Conservation (phyloP, 306 rosid genomes). For the Sesbania bispinosa region DNA sequence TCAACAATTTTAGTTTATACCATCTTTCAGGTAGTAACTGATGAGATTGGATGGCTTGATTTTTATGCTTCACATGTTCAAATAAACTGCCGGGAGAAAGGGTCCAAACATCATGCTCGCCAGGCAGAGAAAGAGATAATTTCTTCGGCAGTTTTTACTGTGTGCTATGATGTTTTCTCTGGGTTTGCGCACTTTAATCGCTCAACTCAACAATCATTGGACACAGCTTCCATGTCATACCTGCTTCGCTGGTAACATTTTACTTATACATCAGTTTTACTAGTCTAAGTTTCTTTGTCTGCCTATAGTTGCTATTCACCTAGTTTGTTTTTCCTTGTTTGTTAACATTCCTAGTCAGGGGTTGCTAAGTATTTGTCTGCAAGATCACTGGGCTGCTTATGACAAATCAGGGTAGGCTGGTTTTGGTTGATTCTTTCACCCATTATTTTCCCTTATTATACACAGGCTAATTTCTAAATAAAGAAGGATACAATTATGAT, state of each 20-base stretch:
- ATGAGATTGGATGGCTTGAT: slow-evolving; percentile 76
- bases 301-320: slow-evolving; percentile 1
- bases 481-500: slow-evolving; percentile 7
- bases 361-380: slow-evolving; percentile 57
- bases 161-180: slow-evolving; percentile 63
- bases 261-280: background rate
- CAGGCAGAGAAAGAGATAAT: slow-evolving; percentile 75
- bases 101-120: slow-evolving; percentile 38
- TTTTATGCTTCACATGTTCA: slow-evolving; percentile 48
- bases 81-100: slow-evolving; percentile 37
- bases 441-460: background rate
- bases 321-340: background rate
- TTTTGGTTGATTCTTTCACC: background rate
- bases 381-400: slow-evolving; percentile 65
- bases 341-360: slow-evolving; percentile 46
- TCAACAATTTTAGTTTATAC: background rate
- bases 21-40: slow-evolving; percentile 49
- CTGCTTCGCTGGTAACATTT: slow-evolving; percentile 55
- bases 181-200: slow-evolving; percentile 68
- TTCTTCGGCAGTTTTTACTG: slow-evolving; percentile 46
- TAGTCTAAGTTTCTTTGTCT: background rate
- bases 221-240: slow-evolving; percentile 41
- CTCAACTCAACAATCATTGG: slow-evolving; percentile 57
- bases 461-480: background rate
- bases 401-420: slow-evolving; percentile 49